Evolutionary conservation across 73 alveolate species (phyloP).

Genomic region (Tetrahymena malaccensis): DNA sequence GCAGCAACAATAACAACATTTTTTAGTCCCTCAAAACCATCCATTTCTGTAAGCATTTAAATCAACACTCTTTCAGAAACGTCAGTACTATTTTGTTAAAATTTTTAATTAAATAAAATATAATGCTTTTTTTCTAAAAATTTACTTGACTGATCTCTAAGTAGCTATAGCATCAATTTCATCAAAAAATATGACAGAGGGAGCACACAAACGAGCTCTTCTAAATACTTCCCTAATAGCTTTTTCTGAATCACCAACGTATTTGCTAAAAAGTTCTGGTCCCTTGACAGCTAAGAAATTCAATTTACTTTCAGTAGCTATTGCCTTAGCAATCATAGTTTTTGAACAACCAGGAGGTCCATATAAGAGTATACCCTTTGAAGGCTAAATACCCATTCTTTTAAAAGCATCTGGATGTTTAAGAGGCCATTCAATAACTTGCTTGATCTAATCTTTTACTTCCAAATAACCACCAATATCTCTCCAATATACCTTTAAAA

Average conservation of each 20-base stretch:
- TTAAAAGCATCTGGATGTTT: conserved; percentile 95
- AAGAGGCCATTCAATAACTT: conserved; percentile 99
- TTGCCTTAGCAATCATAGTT: conserved; percentile 99
- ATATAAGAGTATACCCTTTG: conserved; percentile 95
- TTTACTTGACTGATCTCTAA: conserved; percentile 13
- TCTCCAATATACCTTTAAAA: conserved; percentile 62
- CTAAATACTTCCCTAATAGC: conserved; percentile 96
- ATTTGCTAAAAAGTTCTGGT: conserved; percentile 99
- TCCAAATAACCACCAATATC: conserved; percentile 97
- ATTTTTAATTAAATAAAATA: not conserved
- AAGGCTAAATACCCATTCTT: conserved; percentile 90
- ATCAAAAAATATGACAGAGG: conserved; percentile 97
- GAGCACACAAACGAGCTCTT: conserved; percentile 95
- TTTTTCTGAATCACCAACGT: conserved; percentile 99
- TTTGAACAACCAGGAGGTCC: conserved; percentile 99
- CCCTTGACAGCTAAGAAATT: conserved; percentile 99
- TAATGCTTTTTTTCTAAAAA: not conserved
- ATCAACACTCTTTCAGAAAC: conserved; percentile 42
- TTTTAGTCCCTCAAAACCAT: conserved; percentile 76
- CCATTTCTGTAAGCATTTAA: conserved; percentile 79
- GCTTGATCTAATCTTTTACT: conserved; percentile 79
- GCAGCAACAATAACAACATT: conserved; percentile 83
- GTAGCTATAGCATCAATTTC: conserved; percentile 64
- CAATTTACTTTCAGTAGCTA: conserved; percentile 97
- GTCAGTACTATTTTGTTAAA: conserved; percentile 29